Conservation (phyloP, 2,329 filamentous ascomycete species). For the Colletotrichum spinosum region DNA sequence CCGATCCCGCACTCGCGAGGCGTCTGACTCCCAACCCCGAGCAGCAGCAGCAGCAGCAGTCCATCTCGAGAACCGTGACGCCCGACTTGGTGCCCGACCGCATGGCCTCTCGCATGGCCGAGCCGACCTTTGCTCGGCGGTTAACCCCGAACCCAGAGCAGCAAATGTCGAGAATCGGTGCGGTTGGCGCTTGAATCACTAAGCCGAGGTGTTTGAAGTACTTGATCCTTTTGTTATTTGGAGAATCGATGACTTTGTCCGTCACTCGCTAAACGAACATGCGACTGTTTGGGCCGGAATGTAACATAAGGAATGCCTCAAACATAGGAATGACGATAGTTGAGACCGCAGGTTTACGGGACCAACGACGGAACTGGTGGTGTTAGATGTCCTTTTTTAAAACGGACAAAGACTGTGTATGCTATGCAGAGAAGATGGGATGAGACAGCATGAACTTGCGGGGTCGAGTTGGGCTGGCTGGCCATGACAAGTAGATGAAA, state of each 20-base stretch:
- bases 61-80: conserved; percentile 50
- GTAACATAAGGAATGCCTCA: conserved; percentile 11
- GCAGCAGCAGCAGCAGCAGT: conserved; percentile 47
- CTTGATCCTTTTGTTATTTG: no score
- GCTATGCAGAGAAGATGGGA: no score
- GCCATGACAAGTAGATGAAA: no score
- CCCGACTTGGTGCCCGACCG: conserved; percentile 71
- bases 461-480: no score
- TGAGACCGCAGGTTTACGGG: neutral
- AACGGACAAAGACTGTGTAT: no score
- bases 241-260: neutral
- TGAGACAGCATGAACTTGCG: no score
- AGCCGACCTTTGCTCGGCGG: conserved; percentile 56
- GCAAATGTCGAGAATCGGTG: conserved; percentile 48
- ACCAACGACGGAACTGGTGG: neutral
- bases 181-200: conserved; percentile 40
- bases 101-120: conserved; percentile 69
- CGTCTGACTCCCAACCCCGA: conserved; percentile 63
- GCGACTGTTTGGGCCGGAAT: conserved; percentile 10
- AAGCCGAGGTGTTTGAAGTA: neutral
- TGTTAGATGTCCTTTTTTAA: no score
- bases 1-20: conserved; percentile 56
- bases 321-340: neutral
- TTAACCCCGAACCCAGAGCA: conserved; percentile 62
- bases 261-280: neutral